Percentiles rank a stretch among this genome's conserved stretches.
Evolutionary conservation across 2,329 filamentous ascomycete genomes (phyloP).

Genomic region (Colletotrichum camelliae): DNA sequence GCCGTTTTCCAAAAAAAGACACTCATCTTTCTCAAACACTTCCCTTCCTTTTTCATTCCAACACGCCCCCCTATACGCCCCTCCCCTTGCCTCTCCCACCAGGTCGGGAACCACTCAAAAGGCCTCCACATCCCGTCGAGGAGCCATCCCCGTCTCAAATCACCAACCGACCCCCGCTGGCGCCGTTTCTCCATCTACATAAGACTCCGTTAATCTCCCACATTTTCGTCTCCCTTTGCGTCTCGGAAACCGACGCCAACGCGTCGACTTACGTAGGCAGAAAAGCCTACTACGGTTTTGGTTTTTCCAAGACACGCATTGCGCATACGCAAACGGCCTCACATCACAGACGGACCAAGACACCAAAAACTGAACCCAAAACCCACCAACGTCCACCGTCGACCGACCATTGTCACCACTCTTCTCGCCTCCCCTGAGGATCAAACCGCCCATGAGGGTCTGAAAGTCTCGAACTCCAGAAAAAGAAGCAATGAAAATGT

Average conservation of each 20-base stretch:
- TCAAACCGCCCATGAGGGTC: not conserved
- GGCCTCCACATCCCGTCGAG: constrained; percentile 9
- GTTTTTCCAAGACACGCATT: not conserved
- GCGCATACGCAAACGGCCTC: not conserved
- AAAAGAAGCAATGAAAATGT: not conserved
- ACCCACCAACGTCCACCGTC: not conserved
- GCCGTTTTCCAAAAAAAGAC: not conserved
- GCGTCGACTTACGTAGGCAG: constrained; percentile 7
- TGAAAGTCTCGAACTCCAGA: not conserved
- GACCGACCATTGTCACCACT: not conserved
- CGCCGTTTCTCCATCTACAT: not conserved
- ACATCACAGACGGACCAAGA: not conserved
- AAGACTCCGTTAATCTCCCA: constrained; percentile 14
- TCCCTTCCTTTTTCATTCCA: not conserved
- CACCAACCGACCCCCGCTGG: not conserved
- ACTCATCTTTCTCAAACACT: constrained; percentile 3
- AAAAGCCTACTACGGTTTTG: not conserved
- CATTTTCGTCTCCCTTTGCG: not conserved
- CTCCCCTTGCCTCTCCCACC: not conserved
- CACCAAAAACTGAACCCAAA: not conserved
- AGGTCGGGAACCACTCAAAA: not conserved
- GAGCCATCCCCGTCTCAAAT: constrained; percentile 3
- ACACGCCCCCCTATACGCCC: not conserved
- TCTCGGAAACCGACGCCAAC: constrained; percentile 7
- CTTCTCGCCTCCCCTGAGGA: not conserved